phyloP scores from a whole-genome alignment of 176 grass and related monocot genomes.

The Chrysopogon serrulatus region DNA sequence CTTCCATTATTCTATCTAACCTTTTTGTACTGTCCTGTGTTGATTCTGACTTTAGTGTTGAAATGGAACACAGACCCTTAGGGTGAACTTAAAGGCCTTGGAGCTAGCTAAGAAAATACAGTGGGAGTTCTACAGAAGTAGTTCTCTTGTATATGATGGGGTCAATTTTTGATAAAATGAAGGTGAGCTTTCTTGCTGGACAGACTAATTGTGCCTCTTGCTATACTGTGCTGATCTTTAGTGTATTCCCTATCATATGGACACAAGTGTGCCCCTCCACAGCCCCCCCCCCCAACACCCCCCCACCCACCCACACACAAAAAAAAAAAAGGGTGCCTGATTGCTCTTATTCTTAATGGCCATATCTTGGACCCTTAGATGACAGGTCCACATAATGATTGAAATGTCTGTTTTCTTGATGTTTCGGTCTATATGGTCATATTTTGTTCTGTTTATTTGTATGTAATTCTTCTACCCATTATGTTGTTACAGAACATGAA shows the following conservation, averaged over 20 bases:
- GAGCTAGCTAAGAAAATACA: constrained; percentile 72
- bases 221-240: not conserved
- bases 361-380: constrained; percentile 13
- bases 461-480: not conserved
- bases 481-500: constrained; percentile 52
- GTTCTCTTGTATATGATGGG: constrained; percentile 46
- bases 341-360: not conserved
- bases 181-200: constrained; percentile 50
- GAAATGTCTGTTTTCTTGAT: constrained; percentile 3
- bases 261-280: too few relatives aligned
- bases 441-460: not conserved
- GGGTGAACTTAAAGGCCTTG: constrained; percentile 80
- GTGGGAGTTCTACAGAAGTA: constrained; percentile 65
- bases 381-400: not conserved
- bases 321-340: too few relatives aligned
- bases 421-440: not conserved
- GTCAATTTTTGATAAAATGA: constrained; percentile 47
- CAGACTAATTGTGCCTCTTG: not conserved
- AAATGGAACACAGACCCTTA: constrained; percentile 56
- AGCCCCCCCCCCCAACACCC: not conserved
- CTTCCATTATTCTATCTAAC: constrained; percentile 1
- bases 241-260: constrained; percentile 6
- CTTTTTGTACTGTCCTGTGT: constrained; percentile 2
- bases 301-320: too few relatives aligned
- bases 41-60: constrained; percentile 17